Evolutionary conservation across 2,329 filamentous ascomycete genomes (phyloP).

Genomic region (Blumeria hordei): DNA sequence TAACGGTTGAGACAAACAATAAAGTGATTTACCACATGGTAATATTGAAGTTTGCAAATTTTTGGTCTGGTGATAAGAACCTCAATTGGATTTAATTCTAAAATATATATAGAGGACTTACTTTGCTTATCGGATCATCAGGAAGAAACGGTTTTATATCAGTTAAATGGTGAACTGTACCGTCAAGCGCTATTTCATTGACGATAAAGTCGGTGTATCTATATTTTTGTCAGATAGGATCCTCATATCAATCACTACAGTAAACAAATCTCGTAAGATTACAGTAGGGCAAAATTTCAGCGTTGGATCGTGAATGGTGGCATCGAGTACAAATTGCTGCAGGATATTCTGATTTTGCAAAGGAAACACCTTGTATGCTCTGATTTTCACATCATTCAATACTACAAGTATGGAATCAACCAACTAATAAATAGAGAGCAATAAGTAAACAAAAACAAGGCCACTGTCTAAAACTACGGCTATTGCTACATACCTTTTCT

Average conservation of each 20-base stretch:
- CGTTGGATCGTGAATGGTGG: neutral
- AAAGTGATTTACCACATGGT: too few relatives aligned
- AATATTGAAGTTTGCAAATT: neutral
- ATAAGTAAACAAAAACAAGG: neutral
- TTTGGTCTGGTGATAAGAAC: neutral
- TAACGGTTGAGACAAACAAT: too few relatives aligned
- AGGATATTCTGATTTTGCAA: neutral
- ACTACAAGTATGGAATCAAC: neutral
- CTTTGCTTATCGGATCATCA: neutral
- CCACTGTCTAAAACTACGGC: neutral
- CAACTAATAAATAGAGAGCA: neutral
- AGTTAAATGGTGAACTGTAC: slow-evolving; percentile 36
- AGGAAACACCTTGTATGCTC: neutral
- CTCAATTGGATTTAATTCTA: neutral
- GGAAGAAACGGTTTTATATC: slow-evolving; percentile 11
- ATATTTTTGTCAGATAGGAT: neutral
- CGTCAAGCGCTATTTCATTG: slow-evolving; percentile 42
- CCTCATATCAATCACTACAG: neutral
- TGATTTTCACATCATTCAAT: neutral
- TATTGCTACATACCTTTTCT: slow-evolving; percentile 29
- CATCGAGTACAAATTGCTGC: neutral
- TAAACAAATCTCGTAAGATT: neutral
- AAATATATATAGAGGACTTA: slow-evolving; percentile 2
- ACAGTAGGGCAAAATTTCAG: neutral
- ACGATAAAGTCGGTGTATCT: slow-evolving; percentile 55